Evolutionary conservation across 2,329 filamentous ascomycete genomes (phyloP).

Genomic region (Cytospora piceicola): DNA sequence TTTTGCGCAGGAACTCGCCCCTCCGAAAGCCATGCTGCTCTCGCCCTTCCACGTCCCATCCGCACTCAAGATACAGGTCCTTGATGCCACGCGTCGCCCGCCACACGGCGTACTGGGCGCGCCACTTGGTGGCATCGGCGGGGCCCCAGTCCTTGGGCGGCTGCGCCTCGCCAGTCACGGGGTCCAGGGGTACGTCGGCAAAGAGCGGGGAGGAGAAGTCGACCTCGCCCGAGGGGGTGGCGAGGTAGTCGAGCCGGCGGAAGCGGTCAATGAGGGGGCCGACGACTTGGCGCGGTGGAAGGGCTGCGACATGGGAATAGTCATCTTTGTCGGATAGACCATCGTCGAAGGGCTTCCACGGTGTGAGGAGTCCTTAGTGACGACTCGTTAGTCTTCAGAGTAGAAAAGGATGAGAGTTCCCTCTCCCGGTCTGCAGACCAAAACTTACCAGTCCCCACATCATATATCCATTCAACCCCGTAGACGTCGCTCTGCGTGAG

Average conservation of each 20-base stretch:
- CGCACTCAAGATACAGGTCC: constrained; percentile 7
- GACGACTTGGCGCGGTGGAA: background rate
- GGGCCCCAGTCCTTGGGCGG: constrained; percentile 7
- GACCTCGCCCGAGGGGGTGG: background rate
- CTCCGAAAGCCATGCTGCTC: background rate
- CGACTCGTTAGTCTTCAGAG: background rate
- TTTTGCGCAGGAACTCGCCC: constrained; percentile 4
- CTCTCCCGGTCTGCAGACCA: background rate
- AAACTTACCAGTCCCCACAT: constrained; percentile 4
- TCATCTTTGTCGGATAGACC: background rate
- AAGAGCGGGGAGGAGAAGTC: background rate
- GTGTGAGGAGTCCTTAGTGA: background rate
- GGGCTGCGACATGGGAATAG: background rate
- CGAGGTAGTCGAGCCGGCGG: constrained; percentile 1
- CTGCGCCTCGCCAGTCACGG: background rate
- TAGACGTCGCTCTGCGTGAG: constrained; percentile 4
- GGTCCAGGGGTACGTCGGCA: background rate
- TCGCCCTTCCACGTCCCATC: background rate
- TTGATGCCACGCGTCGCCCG: background rate
- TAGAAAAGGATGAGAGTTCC: background rate
- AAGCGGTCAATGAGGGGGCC: constrained; percentile 6
- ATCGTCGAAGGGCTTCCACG: background rate
- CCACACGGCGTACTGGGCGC: background rate
- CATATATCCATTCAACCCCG: constrained; percentile 3
- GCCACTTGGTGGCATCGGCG: background rate